Evolutionary conservation across 208 protist species (phyloP).

Genomic region (Trypanosoma platydactyli): DNA sequence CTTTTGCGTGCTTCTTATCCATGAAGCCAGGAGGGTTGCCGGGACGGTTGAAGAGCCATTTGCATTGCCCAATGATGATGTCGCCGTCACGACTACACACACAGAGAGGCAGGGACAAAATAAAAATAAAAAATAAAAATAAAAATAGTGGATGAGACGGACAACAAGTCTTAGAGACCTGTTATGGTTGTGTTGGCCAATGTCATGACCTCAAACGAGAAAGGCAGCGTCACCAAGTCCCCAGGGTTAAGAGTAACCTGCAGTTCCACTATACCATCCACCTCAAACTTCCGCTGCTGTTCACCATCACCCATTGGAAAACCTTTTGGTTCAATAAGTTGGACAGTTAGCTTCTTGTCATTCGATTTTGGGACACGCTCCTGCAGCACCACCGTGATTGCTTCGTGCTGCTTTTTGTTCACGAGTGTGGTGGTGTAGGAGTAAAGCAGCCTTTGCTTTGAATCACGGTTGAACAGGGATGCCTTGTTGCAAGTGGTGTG

Average conservation of each 20-base stretch:
- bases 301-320: neutral
- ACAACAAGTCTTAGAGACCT: slow-evolving; percentile 16
- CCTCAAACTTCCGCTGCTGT: slow-evolving; percentile 14
- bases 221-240: slow-evolving; percentile 3
- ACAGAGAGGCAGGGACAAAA: slow-evolving; percentile 19
- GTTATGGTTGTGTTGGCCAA: slow-evolving; percentile 7
- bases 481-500: slow-evolving; percentile 12
- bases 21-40: too few relatives aligned
- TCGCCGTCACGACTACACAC: too few relatives aligned
- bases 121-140: neutral
- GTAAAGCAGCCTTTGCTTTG: slow-evolving; percentile 16
- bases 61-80: too few relatives aligned
- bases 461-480: slow-evolving; percentile 13
- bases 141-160: neutral
- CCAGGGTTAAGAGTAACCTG: slow-evolving; percentile 17
- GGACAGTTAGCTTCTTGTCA: slow-evolving; percentile 30
- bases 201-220: slow-evolving; percentile 30
- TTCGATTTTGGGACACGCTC: slow-evolving; percentile 35
- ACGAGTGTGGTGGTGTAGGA: slow-evolving; percentile 22
- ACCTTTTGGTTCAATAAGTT: slow-evolving; percentile 29
- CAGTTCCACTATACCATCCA: slow-evolving; percentile 31
- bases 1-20: too few relatives aligned
- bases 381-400: slow-evolving; percentile 19
- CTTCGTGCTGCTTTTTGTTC: slow-evolving; percentile 27
- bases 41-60: too few relatives aligned